phyloP scores from a whole-genome alignment of 108 stramenopile species.

The Epithemia pelagica region DNA sequence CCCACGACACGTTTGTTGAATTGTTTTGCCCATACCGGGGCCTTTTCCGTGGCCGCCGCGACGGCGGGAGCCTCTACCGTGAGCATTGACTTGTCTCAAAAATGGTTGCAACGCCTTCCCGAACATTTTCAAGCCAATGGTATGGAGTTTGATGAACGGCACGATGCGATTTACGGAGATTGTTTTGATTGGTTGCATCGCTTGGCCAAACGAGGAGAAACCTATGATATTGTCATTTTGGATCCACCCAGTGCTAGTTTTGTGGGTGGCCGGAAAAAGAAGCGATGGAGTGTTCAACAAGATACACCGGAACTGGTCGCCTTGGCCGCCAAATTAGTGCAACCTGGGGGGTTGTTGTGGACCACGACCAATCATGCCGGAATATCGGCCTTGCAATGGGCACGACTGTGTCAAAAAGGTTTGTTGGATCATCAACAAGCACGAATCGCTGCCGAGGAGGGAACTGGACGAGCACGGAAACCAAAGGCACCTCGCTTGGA shows the following conservation, averaged over 20 bases:
- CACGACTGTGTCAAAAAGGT: conserved; percentile 54
- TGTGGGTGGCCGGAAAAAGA: conserved; percentile 56
- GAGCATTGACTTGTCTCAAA: conserved; percentile 69
- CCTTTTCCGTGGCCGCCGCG: conserved; percentile 75
- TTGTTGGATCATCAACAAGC: conserved; percentile 31
- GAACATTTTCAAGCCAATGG: conserved; percentile 77
- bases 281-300: conserved; percentile 72
- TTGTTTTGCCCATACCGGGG: conserved; percentile 80
- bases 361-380: conserved; percentile 71
- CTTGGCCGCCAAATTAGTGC: conserved; percentile 70
- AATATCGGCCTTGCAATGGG: conserved; percentile 59
- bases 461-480: neutral
- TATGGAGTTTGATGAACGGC: conserved; percentile 62
- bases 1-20: conserved; percentile 68
- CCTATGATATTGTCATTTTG: conserved; percentile 78
- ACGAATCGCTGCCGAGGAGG: conserved; percentile 31
- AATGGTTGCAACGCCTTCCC: conserved; percentile 72
- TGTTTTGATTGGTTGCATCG: conserved; percentile 81
- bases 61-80: conserved; percentile 72
- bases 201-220: conserved; percentile 70
- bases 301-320: conserved; percentile 71
- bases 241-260: conserved; percentile 82
- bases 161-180: conserved; percentile 81
- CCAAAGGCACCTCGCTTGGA: conserved; percentile 34
- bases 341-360: conserved; percentile 61